A percentile compares a stretch with the other conserved stretches of the same genome.
These are phyloP conservation scores for Macrophomina phaseolina DNA, from an alignment of 2,329 filamentous ascomycete genomes.

Conservation along the genomic window DNA sequence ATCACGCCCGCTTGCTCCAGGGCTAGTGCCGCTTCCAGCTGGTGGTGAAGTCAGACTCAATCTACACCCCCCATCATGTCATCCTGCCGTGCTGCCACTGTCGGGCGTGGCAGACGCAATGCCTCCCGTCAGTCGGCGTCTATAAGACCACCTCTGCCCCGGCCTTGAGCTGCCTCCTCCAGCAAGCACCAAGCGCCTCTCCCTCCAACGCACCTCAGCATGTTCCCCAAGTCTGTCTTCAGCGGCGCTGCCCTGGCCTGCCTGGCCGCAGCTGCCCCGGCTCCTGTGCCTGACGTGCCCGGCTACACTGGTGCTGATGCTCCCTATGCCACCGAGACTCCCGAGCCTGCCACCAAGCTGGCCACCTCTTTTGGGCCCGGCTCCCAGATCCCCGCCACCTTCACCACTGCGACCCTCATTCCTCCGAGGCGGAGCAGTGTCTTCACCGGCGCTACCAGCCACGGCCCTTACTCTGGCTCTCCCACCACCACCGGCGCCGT, in stretches of 20 bases:
- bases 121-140: not conserved
- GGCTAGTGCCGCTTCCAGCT: conserved; percentile 14
- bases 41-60: conserved; percentile 20
- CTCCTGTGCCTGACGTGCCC: conserved; percentile 48
- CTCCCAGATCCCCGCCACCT: conserved; percentile 46
- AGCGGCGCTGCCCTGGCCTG: conserved; percentile 34
- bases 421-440: conserved; percentile 55
- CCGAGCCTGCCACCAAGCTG: conserved; percentile 31
- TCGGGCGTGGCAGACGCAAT: not conserved
- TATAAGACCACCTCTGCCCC: conserved; percentile 5
- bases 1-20: not conserved
- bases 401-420: conserved; percentile 41
- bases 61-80: conserved; percentile 16
- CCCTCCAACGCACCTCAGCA: conserved; percentile 34
- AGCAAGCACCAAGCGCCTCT: not conserved
- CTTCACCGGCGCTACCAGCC: conserved; percentile 65
- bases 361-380: conserved; percentile 52
- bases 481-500: conserved; percentile 74
- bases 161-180: not conserved
- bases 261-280: conserved; percentile 44
- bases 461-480: conserved; percentile 71
- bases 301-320: conserved; percentile 55
- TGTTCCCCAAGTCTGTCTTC: conserved; percentile 44
- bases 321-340: conserved; percentile 45
- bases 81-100: not conserved